phyloP scores from a whole-genome alignment of 257 asterid genomes.

The Perilla frutescens region DNA sequence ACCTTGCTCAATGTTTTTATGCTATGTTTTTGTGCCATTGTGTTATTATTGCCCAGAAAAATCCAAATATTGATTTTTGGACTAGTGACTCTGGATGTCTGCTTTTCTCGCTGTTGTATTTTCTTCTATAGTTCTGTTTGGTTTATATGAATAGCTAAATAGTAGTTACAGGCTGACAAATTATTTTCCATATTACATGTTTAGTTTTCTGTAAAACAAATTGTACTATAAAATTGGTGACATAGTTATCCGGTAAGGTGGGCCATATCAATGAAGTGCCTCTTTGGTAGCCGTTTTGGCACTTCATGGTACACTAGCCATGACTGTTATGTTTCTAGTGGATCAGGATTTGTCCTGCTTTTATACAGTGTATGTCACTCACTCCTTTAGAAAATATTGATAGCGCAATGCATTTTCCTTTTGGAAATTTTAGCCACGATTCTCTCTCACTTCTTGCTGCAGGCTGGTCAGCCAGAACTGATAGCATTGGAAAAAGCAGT shows the following conservation, averaged over 20 bases:
- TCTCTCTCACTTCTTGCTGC: conserved; percentile 37
- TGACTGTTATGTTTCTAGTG: not conserved
- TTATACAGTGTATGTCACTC: not conserved
- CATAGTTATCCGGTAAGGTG: not conserved
- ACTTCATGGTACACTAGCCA: not conserved
- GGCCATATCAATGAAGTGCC: conserved; percentile 17
- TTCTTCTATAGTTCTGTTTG: not conserved
- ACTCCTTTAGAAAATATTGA: conserved; percentile 2
- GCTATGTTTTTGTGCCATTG: conserved; percentile 6
- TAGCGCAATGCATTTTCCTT: conserved; percentile 6
- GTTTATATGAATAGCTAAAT: conserved; percentile 1
- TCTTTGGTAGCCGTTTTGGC: not conserved
- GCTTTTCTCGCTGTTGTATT: not conserved
- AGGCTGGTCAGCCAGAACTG: conserved; percentile 93
- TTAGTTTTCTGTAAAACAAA: conserved; percentile 19
- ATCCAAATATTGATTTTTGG: too few relatives aligned
- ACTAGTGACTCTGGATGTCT: conserved; percentile 16
- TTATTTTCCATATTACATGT: not conserved
- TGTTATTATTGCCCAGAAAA: conserved; percentile 10
- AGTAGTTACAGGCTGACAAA: not conserved
- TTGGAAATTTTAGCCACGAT: conserved; percentile 17
- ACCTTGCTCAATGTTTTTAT: conserved; percentile 24
- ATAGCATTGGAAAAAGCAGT: conserved; percentile 83
- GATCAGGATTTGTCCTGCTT: not conserved
- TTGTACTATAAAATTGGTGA: not conserved